These are phyloP conservation scores for Pezicula rhizophila DNA, from an alignment of 2,329 filamentous ascomycete species.

Conservation along the genomic window DNA sequence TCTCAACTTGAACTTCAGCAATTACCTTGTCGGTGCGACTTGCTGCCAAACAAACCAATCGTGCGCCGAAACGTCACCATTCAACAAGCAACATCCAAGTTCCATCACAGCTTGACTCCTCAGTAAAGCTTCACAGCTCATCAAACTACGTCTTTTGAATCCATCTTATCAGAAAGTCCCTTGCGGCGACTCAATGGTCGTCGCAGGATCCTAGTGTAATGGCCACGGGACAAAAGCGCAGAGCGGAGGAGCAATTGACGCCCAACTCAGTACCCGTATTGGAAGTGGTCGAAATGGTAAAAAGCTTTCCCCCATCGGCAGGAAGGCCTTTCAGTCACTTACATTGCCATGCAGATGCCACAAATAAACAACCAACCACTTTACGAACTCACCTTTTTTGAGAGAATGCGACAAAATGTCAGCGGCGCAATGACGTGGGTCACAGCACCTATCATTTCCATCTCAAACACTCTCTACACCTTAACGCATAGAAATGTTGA, in stretches of 20 bases:
- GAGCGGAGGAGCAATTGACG: slow-evolving; percentile 17
- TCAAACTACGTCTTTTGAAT: not conserved
- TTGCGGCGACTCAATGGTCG: slow-evolving; percentile 7
- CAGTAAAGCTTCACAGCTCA: not conserved
- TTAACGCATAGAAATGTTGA: too few relatives aligned
- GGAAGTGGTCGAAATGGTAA: slow-evolving; percentile 6
- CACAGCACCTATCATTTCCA: too few relatives aligned
- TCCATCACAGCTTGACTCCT: too few relatives aligned
- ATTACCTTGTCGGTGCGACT: too few relatives aligned
- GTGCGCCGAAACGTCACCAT: not conserved
- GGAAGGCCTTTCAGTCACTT: not conserved
- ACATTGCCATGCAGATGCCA: not conserved
- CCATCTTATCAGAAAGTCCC: not conserved
- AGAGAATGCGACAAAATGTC: not conserved
- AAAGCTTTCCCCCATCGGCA: not conserved
- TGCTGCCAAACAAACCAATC: not conserved
- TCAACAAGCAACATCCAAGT: slow-evolving; percentile 1
- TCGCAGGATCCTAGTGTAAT: slow-evolving; percentile 8
- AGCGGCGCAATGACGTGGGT: not conserved
- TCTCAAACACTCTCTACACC: not conserved
- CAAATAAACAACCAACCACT: not conserved
- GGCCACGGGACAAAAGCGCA: slow-evolving; percentile 17
- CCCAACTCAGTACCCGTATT: slow-evolving; percentile 8
- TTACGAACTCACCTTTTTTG: not conserved
- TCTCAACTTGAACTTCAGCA: too few relatives aligned